phyloP scores from a whole-genome alignment of 441 rosid genomes.

The Pelargonium fulgidum region DNA sequence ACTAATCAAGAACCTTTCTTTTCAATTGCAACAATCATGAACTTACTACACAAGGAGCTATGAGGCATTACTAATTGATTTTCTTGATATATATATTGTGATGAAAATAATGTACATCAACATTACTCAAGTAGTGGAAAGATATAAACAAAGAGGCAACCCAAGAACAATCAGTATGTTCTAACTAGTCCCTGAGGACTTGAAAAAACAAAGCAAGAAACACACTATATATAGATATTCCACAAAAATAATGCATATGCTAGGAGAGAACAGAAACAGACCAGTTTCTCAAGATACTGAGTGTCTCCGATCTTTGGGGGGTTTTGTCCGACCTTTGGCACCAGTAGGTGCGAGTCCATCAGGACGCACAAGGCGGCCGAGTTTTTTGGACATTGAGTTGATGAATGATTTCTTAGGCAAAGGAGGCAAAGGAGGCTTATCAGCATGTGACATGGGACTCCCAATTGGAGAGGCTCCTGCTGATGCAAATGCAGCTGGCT shows the following conservation, averaged over 20 bases:
- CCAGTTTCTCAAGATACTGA: constrained; percentile 59
- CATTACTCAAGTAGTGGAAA: constrained; percentile 20
- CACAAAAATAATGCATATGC: neutral
- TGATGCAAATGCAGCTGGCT: constrained; percentile 22
- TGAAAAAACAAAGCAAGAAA: constrained; percentile 11
- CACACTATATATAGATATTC: constrained; percentile 3
- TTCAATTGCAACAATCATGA: constrained; percentile 1
- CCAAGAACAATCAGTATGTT: constrained; percentile 11
- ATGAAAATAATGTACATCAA: constrained; percentile 30
- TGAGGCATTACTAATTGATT: too few relatives aligned
- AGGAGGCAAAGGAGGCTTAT: constrained; percentile 45
- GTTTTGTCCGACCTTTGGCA: constrained; percentile 47
- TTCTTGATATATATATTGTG: neutral
- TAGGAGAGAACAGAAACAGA: constrained; percentile 5
- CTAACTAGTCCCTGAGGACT: constrained; percentile 18
- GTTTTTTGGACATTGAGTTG: constrained; percentile 63
- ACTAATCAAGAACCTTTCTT: neutral
- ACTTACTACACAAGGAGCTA: neutral
- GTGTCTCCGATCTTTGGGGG: constrained; percentile 69
- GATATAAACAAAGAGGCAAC: constrained; percentile 10
- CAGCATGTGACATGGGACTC: constrained; percentile 32
- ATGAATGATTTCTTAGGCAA: constrained; percentile 75
- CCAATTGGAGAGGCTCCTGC: constrained; percentile 31
- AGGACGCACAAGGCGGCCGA: constrained; percentile 57
- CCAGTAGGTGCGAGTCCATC: constrained; percentile 42